Evolutionary conservation across 2,329 filamentous ascomycete species (phyloP).

Genomic region (Akanthomyces dipterigenus): DNA sequence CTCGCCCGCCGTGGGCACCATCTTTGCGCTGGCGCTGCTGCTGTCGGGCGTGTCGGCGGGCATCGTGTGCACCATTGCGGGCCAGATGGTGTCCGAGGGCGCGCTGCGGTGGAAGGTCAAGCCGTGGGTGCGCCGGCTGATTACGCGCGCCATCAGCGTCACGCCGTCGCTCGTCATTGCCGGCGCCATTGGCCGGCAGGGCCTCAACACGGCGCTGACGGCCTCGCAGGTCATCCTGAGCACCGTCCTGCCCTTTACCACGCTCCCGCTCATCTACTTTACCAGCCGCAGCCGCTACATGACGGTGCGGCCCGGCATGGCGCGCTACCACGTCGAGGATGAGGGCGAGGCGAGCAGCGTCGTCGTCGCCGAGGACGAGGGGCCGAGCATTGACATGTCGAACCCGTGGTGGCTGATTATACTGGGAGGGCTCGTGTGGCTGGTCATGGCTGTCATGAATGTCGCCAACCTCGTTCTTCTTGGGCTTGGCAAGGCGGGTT

Average conservation of each 20-base stretch:
- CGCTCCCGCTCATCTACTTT: constrained; percentile 77
- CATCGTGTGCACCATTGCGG: constrained; percentile 82
- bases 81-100: constrained; percentile 83
- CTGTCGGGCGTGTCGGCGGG: constrained; percentile 76
- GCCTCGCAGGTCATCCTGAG: constrained; percentile 73
- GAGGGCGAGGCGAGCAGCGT: constrained; percentile 14
- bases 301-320: constrained; percentile 52
- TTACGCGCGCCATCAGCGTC: constrained; percentile 76
- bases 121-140: constrained; percentile 71
- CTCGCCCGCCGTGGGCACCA: constrained; percentile 66
- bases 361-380: not conserved
- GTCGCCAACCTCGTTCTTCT: constrained; percentile 66
- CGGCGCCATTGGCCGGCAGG: constrained; percentile 64
- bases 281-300: constrained; percentile 75
- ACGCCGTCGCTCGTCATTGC: constrained; percentile 79
- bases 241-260: constrained; percentile 75
- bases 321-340: constrained; percentile 25
- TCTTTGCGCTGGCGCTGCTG: constrained; percentile 78
- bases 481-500: constrained; percentile 25
- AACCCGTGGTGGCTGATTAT: constrained; percentile 61
- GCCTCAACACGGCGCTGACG: constrained; percentile 65
- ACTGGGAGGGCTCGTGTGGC: constrained; percentile 58
- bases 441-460: constrained; percentile 71
- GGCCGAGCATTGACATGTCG: constrained; percentile 50
- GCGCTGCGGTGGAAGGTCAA: constrained; percentile 66